Conservation (phyloP, 2,329 filamentous ascomycete genomes). For the Penicillium fuscoglaucum region DNA sequence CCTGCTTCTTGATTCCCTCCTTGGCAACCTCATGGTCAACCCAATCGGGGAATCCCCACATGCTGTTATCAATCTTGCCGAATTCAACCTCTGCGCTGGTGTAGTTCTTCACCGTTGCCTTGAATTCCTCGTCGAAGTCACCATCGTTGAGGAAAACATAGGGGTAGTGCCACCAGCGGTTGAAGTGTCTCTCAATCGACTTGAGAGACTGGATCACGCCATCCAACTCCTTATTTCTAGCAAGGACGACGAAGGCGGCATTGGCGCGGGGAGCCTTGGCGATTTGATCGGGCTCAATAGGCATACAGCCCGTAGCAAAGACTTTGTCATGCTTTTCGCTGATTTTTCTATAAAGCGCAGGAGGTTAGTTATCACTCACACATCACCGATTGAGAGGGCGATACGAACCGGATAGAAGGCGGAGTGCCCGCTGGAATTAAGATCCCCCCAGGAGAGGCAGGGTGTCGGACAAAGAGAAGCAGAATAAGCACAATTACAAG, state of each 20-base stretch:
- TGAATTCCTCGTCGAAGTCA: conserved; percentile 94
- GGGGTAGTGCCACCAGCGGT: conserved; percentile 97
- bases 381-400: not conserved
- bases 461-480: conserved; percentile 84
- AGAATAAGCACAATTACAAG: conserved; percentile 90
- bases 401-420: conserved; percentile 80
- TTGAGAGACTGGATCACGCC: conserved; percentile 96
- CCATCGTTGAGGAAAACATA: conserved; percentile 98
- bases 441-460: conserved; percentile 76
- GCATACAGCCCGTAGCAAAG: conserved; percentile 83
- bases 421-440: conserved; percentile 85
- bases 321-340: conserved; percentile 97
- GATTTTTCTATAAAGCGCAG: conserved; percentile 68
- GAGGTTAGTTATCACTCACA: conserved; percentile 18
- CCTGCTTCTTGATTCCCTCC: conserved; percentile 95
- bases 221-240: conserved; percentile 92
- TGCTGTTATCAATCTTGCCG: conserved; percentile 82
- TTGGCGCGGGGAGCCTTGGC: conserved; percentile 69
- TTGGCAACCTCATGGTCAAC: conserved; percentile 89
- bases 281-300: conserved; percentile 67
- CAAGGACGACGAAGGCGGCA: conserved; percentile 91
- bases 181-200: conserved; percentile 98
- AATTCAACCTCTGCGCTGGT: conserved; percentile 88
- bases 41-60: conserved; percentile 98
- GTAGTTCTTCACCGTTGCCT: conserved; percentile 81